Evolutionary conservation across 2,329 filamentous ascomycete genomes (phyloP).

Genomic region (Cercospora sesami): DNA sequence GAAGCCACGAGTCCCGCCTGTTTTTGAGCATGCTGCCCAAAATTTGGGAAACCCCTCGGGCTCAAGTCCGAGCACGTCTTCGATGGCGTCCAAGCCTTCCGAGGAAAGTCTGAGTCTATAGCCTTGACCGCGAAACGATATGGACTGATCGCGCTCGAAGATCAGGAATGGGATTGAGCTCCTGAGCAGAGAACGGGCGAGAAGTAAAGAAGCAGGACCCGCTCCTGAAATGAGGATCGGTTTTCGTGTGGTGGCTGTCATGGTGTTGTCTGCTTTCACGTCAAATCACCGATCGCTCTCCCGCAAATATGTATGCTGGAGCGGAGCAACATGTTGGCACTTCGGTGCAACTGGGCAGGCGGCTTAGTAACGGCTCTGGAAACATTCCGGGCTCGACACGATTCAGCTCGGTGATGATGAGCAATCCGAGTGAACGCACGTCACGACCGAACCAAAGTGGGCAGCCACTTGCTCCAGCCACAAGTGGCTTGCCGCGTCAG

Average conservation of each 20-base stretch:
- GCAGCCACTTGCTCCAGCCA: not conserved
- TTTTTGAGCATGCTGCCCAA: constrained; percentile 61
- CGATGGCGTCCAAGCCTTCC: constrained; percentile 61
- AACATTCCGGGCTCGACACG: not conserved
- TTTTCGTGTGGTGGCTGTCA: constrained; percentile 32
- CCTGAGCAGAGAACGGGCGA: constrained; percentile 42
- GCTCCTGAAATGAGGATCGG: constrained; percentile 47
- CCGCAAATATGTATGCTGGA: not conserved
- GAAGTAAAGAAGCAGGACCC: constrained; percentile 43
- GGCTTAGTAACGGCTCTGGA: not conserved
- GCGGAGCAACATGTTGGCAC: not conserved
- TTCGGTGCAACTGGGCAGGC: not conserved
- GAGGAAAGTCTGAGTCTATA: constrained; percentile 61
- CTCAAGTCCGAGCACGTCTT: constrained; percentile 47
- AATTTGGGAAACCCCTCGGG: constrained; percentile 52
- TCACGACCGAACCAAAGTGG: not conserved
- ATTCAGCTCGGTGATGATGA: not conserved
- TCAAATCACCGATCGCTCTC: not conserved
- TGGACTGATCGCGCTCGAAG: constrained; percentile 49
- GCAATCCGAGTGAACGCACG: not conserved
- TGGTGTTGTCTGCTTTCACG: not conserved
- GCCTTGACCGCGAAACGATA: constrained; percentile 62
- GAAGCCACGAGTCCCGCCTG: constrained; percentile 55
- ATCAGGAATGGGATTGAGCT: constrained; percentile 43
- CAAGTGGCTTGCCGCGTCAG: not conserved